A percentile compares a stretch with the other conserved stretches of the same genome.
Evolutionary conservation across 2,329 filamentous ascomycete genomes (phyloP).

Genomic region (Simplicillium aogashimaense): DNA sequence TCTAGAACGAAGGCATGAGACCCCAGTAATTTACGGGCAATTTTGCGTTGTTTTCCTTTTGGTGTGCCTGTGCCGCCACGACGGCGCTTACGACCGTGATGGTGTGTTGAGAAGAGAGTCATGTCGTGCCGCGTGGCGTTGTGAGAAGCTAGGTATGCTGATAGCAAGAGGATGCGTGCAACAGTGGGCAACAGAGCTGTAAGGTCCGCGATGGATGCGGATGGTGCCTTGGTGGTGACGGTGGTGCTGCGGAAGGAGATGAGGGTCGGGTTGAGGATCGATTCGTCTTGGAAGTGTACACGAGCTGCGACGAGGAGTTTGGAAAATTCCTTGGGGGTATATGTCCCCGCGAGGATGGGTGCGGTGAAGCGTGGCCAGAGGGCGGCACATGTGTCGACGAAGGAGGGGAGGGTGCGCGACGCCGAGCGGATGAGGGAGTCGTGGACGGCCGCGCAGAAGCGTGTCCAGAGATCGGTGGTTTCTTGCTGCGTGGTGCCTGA

Average conservation of each 20-base stretch:
- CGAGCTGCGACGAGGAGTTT: constrained; percentile 66
- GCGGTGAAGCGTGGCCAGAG: constrained; percentile 81
- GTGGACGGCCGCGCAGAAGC: constrained; percentile 77
- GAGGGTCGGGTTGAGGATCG: constrained; percentile 57
- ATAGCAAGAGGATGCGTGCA: constrained; percentile 62
- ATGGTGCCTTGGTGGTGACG: not conserved
- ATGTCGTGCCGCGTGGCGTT: constrained; percentile 66
- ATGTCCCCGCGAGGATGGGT: constrained; percentile 66
- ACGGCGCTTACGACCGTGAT: constrained; percentile 40
- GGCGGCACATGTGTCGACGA: constrained; percentile 57
- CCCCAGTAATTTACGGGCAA: constrained; percentile 66
- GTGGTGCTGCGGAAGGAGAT: constrained; percentile 20
- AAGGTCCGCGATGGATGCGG: constrained; percentile 31
- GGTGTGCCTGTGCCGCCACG: constrained; percentile 32
- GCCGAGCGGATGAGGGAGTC: constrained; percentile 77
- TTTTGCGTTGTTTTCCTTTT: constrained; percentile 51
- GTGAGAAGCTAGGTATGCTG: constrained; percentile 74
- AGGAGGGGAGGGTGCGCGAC: constrained; percentile 66
- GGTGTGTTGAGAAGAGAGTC: constrained; percentile 65
- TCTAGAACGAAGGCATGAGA: constrained; percentile 71
- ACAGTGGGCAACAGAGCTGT: constrained; percentile 57
- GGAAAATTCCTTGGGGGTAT: constrained; percentile 71
- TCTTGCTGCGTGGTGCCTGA: constrained; percentile 41
- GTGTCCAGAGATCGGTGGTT: constrained; percentile 62
- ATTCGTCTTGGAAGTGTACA: constrained; percentile 62